These are phyloP conservation scores for Pythium plurisporium DNA, from an alignment of 352 stramenopile species.

Conservation along the genomic window DNA sequence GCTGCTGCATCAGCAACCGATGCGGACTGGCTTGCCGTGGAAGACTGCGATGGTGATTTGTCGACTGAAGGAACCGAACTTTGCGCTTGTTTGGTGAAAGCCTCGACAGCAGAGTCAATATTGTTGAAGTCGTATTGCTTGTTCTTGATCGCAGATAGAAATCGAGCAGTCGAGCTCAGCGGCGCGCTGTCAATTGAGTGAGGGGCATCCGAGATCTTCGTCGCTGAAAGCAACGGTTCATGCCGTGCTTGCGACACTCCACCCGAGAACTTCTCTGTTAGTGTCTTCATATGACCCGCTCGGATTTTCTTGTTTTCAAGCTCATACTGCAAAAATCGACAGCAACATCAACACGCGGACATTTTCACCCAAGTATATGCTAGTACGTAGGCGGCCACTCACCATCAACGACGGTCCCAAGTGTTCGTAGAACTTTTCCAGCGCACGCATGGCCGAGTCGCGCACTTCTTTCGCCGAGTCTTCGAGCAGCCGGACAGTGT, in stretches of 20 bases:
- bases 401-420: constrained; percentile 70
- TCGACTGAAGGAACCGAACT: constrained; percentile 4
- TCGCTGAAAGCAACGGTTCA: background rate
- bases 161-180: constrained; percentile 22
- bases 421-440: constrained; percentile 74
- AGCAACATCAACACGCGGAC: too few species aligned
- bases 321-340: constrained; percentile 38
- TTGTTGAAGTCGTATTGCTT: constrained; percentile 33
- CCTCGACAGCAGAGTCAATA: constrained; percentile 30
- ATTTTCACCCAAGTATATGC: too few species aligned
- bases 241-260: background rate
- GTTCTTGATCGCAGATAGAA: constrained; percentile 24
- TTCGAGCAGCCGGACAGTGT: constrained; percentile 64
- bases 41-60: constrained; percentile 42
- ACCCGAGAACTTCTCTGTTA: constrained; percentile 49
- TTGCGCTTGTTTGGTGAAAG: constrained; percentile 4
- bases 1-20: constrained; percentile 5
- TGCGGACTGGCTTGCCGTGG: constrained; percentile 25
- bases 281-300: constrained; percentile 66
- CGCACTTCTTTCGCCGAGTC: constrained; percentile 85
- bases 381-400: constrained; percentile 5
- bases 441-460: constrained; percentile 51
- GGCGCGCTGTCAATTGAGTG: constrained; percentile 5
- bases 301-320: constrained; percentile 76
- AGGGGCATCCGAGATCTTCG: constrained; percentile 1